Base-by-base conservation (phyloP, 2,329 filamentous ascomycete species). In the Dactylellina leptospora region DNA sequence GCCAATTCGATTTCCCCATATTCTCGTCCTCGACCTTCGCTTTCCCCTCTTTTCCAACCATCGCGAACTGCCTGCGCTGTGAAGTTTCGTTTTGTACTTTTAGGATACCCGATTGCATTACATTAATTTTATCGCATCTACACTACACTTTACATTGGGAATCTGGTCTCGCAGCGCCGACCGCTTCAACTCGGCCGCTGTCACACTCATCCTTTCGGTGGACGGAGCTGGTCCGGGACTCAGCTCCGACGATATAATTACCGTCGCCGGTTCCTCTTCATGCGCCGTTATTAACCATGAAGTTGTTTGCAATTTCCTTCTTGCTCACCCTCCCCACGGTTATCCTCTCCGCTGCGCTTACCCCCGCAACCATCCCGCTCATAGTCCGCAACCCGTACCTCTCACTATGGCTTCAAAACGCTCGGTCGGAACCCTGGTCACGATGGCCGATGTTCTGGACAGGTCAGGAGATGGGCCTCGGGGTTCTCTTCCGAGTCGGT, bases 361-460 rank as follows among this genome's bases (percentile, higher is more conserved):
- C 82, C 1, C 85, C 85, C 4, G 83, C 84, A 1, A 84, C 86
- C 5, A 76, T 87, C 40, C 85, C 85, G 6, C 79, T 87, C 62
- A 81, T 85, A 62, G 85, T 87, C 23, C 82, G 85, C 42, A 87
- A 85, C 75, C 85, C 85, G 5, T 87, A 87, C 75, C 78, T 87
- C 63, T 87, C 84, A 77, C 83, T 84, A 30, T 87, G 85, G 85
- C 78, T 91, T 63, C 83, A 83, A 50, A 84, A 85, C 79, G 90
- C 91, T 40, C 85, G 92, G 75, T 85, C 89, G 62, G 84, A 84
- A 47, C 92, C 92, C 1, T 96, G 91, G 91, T 85, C 87, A 59
- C 85, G 86, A 80, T 96, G 92, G 92, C 92, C 92, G 22, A 93
- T 93, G 79, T 92, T 93, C 79, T 93, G 88, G 84, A 90, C 88